Evolutionary conservation across 352 stramenopile species (phyloP).

Genomic region (Globisporangium recalcitrans): DNA sequence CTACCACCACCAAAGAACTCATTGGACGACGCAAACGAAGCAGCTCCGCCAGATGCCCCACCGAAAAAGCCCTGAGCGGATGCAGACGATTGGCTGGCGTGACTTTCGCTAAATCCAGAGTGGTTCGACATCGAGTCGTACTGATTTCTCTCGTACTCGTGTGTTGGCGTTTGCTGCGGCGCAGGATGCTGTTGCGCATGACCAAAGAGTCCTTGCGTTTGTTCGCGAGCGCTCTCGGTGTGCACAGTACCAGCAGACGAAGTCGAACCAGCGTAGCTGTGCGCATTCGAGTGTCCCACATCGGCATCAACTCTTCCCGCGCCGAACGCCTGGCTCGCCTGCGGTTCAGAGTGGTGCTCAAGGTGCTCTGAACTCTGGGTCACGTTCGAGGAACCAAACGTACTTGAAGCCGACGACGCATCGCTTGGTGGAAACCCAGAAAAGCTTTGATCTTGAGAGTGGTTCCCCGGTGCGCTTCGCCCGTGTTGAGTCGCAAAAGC

Average conservation of each 20-base stretch:
- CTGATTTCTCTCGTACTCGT: conserved; percentile 8
- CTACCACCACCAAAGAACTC: conserved; percentile 19
- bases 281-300: conserved; percentile 2
- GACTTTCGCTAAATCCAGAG: conserved; percentile 12
- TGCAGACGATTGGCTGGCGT: conserved; percentile 1
- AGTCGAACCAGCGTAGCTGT: conserved; percentile 9
- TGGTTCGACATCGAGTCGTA: conserved; percentile 8
- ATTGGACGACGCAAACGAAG: conserved; percentile 16
- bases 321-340: not conserved
- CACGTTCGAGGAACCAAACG: not conserved
- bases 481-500: not conserved
- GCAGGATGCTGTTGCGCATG: not conserved
- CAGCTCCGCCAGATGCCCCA: not conserved
- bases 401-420: not conserved
- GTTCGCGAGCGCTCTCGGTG: not conserved
- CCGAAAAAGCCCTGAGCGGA: conserved; percentile 16
- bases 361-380: not conserved
- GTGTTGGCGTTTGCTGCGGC: not conserved
- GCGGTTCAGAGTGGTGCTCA: not conserved
- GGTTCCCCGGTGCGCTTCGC: not conserved
- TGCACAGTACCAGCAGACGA: not conserved
- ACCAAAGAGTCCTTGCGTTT: conserved; percentile 4
- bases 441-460: not conserved
- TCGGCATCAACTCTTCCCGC: not conserved
- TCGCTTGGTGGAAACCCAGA: not conserved